phyloP scores from a whole-genome alignment of 768 basidiomycete genomes.

The Suillus variegatus region DNA sequence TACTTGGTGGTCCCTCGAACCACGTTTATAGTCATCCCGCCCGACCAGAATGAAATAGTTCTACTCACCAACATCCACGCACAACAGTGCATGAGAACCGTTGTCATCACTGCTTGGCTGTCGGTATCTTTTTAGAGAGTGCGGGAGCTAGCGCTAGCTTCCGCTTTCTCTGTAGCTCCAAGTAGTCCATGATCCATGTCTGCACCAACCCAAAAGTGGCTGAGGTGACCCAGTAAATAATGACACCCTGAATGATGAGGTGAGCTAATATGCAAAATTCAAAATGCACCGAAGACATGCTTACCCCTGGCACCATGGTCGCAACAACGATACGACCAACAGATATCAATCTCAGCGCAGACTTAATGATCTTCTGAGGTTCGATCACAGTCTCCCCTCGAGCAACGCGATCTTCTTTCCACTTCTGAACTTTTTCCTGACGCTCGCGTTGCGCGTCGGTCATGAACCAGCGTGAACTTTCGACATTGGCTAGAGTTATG shows the following conservation, averaged over 20 bases:
- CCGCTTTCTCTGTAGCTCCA: constrained; percentile 46
- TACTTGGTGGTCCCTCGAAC: constrained; percentile 64
- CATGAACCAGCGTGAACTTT: constrained; percentile 74
- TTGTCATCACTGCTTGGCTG: neutral
- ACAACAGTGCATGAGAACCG: constrained; percentile 8
- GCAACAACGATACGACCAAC: constrained; percentile 69
- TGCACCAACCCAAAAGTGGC: constrained; percentile 73
- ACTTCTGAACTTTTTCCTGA: constrained; percentile 46
- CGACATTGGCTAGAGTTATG: constrained; percentile 77
- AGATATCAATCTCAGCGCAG: constrained; percentile 55
- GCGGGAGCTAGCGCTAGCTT: constrained; percentile 18
- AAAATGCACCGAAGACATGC: constrained; percentile 16
- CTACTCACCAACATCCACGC: constrained; percentile 3
- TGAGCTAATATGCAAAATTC: neutral
- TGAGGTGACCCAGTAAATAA: constrained; percentile 79
- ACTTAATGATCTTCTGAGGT: constrained; percentile 54
- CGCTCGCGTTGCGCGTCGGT: constrained; percentile 56
- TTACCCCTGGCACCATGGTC: constrained; percentile 70
- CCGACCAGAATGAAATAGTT: neutral
- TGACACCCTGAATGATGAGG: constrained; percentile 46
- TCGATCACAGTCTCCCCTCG: constrained; percentile 47
- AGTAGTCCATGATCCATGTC: constrained; percentile 72
- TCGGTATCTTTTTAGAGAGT: neutral
- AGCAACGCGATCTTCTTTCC: constrained; percentile 44
- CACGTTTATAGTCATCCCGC: constrained; percentile 74